A percentile compares a stretch with the other conserved stretches of the same genome.
phyloP scores from a whole-genome alignment of 176 grass and related monocot genomes.

The Chrysopogon serrulatus region DNA sequence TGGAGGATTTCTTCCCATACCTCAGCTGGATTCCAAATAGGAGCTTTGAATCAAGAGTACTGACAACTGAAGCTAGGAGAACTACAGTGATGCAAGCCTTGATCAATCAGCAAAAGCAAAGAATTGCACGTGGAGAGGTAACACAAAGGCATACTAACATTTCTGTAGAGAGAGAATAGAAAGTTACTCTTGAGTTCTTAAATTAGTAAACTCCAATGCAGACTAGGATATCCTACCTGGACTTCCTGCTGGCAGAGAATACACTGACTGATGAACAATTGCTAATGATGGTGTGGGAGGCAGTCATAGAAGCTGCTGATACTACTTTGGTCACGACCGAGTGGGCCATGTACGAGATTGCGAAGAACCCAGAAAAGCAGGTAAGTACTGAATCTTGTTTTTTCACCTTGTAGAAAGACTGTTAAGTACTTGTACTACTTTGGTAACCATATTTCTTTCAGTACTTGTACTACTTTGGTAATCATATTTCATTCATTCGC shows the following conservation, averaged over 20 bases:
- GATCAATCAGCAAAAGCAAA: slow-evolving; percentile 57
- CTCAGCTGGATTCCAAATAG: slow-evolving; percentile 82
- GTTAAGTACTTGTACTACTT: background rate
- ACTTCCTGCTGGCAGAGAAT: slow-evolving; percentile 62
- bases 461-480: too few relatives aligned
- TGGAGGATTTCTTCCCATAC: slow-evolving; percentile 99
- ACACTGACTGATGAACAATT: slow-evolving; percentile 63
- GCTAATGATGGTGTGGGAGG: slow-evolving; percentile 63
- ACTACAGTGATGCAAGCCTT: slow-evolving; percentile 52
- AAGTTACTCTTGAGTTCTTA: background rate
- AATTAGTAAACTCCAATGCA: slow-evolving; percentile 14
- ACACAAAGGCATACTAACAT: background rate
- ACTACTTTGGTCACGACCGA: slow-evolving; percentile 70
- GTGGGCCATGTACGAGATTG: slow-evolving; percentile 89
- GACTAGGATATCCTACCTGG: slow-evolving; percentile 59
- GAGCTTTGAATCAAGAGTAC: slow-evolving; percentile 57
- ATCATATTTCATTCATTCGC: too few relatives aligned
- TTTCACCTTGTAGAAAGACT: slow-evolving; percentile 18
- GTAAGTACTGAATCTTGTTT: background rate
- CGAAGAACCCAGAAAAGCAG: slow-evolving; percentile 68
- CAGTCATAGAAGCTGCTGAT: slow-evolving; percentile 72
- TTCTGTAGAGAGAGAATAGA: background rate
- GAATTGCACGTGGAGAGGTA: slow-evolving; percentile 65
- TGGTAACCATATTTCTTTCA: background rate
- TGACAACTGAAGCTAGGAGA: slow-evolving; percentile 33